Base-by-base conservation (phyloP, 2,329 filamentous ascomycete species). In the Coniochaeta hoffmannii region DNA sequence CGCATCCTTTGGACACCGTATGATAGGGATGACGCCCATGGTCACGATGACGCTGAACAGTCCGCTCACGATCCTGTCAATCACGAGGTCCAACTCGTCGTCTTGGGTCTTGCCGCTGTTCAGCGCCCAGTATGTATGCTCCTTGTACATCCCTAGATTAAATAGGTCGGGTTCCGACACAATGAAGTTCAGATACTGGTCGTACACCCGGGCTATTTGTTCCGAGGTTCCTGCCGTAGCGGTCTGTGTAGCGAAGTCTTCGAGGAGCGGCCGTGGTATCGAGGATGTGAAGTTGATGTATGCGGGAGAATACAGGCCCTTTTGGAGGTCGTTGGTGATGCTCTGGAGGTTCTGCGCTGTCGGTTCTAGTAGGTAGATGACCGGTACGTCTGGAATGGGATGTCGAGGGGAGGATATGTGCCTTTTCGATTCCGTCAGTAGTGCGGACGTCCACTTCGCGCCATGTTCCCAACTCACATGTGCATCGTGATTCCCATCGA, bases 31-130 rank as follows among this genome's bases (percentile, higher is more conserved):
- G 2, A 92, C 86, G 58, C 88, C 93, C 90, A 97, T 96, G 5
- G 94, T 99, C n/a, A 96, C 94, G 57, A 94, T 87, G 51, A 99
- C 94, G 60, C 92, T 97, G 73, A 97, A 99, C n/a, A 99, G 76
- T 0, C 94, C 94, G 65, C 89, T 95, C 53, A 99, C 94, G 60
- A 97, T 93, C 62, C 86, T 86, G 70, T 99, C 93, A 31, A 99
- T 83, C 35, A 94, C 85, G 53, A 81, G 78, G 66, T 97, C 94
- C 55, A 99, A 80, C 66, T 94, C 89, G 57, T 94, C 89, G 64
- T 97, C 94, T 61, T 87, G 89, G 2, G 91, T 96, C 67, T 89
- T 86, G 15, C 88, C 89, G 70, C 92, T 97, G 73, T 97, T 97
- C 66, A 99, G 77, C n/a, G 89, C 90, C 85, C 90, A 95, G 69